Evolutionary conservation across 2,329 filamentous ascomycete genomes (phyloP), one percentile per base, ranked within the genome.

Genomic region (Ophiostoma triangulosporum): DNA sequence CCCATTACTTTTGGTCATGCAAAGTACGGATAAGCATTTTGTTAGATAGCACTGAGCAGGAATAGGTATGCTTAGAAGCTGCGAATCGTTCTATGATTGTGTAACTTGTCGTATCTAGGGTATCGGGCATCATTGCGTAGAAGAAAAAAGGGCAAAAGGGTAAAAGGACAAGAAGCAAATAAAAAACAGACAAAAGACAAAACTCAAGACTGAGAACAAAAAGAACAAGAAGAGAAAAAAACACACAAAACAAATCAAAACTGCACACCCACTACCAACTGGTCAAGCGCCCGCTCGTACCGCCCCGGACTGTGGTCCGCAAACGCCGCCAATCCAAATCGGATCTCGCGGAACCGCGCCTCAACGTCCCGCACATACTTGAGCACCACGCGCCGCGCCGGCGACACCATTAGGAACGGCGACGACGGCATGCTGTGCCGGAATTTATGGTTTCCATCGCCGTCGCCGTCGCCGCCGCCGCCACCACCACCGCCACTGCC

Each of bases 351-450:
- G 64, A 89, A 89, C 52, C 78, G 70, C 22, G 73, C 73, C 62
- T 88, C 84, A 29, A 88, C 84, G 64, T 89, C 80, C 54, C 77
- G 70, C 12, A 90, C 74, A 57, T 87, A 86, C 62, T 79, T 83
- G 50, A 89, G 68, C 56, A 87, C 78, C 38, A 86, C 78, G 51
- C 84, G 72, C 43, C 78, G 80, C 6, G 85, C 85, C 8, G 83
- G 83, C 49, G 76, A 70, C 0, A 60, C 55, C 38, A 56, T 58
- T 24, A 58, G 40, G 27, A 40, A 45, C 1, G 56, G 32, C 22
- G 56, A 22, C 57, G 17, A 22, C 33, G 26, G 40, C 20, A 24
- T 43, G 38, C 38, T 24, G 20, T 24, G 38, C n/a, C n/a, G 3
- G 24, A 7, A n/a, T n/a, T n/a, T n/a, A n/a, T n/a, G n/a, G n/a